phyloP scores from a whole-genome alignment of 805 yeast genomes.

The Allodekkera sacchari region DNA sequence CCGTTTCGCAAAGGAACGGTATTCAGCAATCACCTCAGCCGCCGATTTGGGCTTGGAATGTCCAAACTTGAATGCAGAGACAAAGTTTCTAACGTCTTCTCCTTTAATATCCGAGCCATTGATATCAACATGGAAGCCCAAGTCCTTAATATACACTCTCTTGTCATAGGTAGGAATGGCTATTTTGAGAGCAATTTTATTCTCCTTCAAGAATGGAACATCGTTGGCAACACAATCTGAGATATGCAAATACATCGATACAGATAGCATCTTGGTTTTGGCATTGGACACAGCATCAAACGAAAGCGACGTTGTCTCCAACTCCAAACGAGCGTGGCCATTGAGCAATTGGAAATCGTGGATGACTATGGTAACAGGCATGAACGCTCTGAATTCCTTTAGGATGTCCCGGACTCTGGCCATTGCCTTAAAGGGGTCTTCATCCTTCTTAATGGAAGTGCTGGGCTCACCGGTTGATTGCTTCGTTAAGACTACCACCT shows the following conservation, averaged over 20 bases:
- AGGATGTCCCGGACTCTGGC: too few relatives aligned
- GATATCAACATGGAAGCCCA: conserved; percentile 2
- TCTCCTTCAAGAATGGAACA: background rate
- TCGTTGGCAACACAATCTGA: background rate
- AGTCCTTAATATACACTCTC: background rate
- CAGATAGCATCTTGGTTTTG: too few relatives aligned
- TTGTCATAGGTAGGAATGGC: conserved; percentile 2
- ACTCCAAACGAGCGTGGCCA: conserved; percentile 1
- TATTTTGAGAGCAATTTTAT: background rate
- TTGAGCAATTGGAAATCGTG: conserved; percentile 6
- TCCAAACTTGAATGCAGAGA: too few relatives aligned
- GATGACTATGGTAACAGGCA: conserved; percentile 9
- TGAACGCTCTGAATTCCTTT: conserved; percentile 5
- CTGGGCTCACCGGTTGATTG: too few relatives aligned
- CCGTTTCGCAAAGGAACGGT: too few relatives aligned
- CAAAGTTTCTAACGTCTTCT: too few relatives aligned
- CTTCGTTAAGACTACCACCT: too few relatives aligned
- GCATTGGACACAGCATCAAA: too few relatives aligned
- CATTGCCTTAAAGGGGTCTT: too few relatives aligned
- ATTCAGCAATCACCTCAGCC: too few relatives aligned
- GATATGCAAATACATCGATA: background rate
- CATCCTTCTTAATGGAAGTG: too few relatives aligned
- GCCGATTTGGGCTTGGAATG: too few relatives aligned
- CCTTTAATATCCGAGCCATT: background rate
- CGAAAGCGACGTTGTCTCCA: conserved; percentile 10